Evolutionary conservation across 352 stramenopile species (phyloP), one percentile per base, ranked within the genome.

Genomic region (Pythium oligandrum): DNA sequence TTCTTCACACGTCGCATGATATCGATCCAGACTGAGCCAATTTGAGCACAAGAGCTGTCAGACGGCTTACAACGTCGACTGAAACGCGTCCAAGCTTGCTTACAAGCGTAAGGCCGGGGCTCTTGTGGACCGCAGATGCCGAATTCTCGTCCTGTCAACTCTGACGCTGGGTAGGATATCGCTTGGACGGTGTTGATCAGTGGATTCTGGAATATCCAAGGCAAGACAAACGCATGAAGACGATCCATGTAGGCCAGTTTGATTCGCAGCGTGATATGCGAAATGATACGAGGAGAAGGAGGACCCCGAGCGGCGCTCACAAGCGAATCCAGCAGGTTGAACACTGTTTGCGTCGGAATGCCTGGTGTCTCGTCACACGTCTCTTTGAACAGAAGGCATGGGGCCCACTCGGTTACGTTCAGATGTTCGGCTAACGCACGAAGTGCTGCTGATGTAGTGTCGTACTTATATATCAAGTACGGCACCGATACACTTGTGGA

Each of bases 381-480:
- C 36, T 38, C 49, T 53, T 37, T 12, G 42, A 59, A 64, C 8
- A 64, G 42, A 38, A 64, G 3, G 39, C 57, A 59, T 3, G 40
- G 46, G 2, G 51, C 30, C 57, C 57, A 64, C 40, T 44, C 4
- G 0, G 39, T 6, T 4, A 64, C 26, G 2, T 40, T 9, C 0
- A 64, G 51, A 26, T 53, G 26, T 6, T 48, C 3, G 1, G 51
- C 57, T 4, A 56, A 4, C 4, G 57, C 33, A 2, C 57, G 57
- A 50, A 64, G 59, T 0, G 39, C 44, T 30, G 59, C 35, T 6
- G 59, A 66, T 4, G 59, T 66, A 8, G 59, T 58, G 53, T 61
- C 59, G 38, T 61, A 66, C 40, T 60, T 66, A 48, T 58, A 66
- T 3, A 32, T 7, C 59, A 51, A 61, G 42, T 37, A 37, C 7